Evolutionary conservation across 192 early-diverging fungal genomes (phyloP), one percentile per base, ranked within the genome.

Genomic region (Dissophora ornata): DNA sequence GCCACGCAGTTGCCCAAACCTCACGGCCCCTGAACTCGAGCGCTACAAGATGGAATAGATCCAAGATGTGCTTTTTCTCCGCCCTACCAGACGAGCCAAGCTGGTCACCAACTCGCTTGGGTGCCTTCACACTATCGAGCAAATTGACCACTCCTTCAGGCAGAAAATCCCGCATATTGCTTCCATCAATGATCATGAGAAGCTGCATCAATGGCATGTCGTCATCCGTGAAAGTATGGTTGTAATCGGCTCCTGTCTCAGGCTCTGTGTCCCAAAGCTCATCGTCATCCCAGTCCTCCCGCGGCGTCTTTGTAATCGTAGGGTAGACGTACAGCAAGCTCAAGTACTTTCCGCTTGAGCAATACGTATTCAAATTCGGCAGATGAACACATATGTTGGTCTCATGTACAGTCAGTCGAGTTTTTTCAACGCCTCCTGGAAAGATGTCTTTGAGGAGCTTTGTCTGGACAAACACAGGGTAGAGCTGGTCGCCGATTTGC

Each of bases 341-440:
- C 33, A 73, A 56, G 41, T 73, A 65, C 70, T 73, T 73, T 54
- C 70, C 56, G 21, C 70, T 33, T 65, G 62, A 56, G 49, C 67
- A 61, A 57, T 61, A 61, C 25, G 42, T n/a, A 50, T 57, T 25
- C 50, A 69, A 25, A 50, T 69, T 65, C 44, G 70, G 62, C 38
- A 64, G 55, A 73, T 64, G 29, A 51, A 19, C 42, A 38, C 65
- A 59, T 61, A 65, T 8, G 5, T n/a, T 64, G 11, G 18, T 74
- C 62, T 74, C 62, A 74, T 74, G 62, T 51, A 74, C 52, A 44
- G 70, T 60, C 42, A 74, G 49, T 42, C 49, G 70, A 22, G 70
- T 48, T 19, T 74, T 41, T 56, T 65, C 56, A 47, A 74, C 62
- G 1, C 30, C 24, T 74, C 55, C 48, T 74, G 56, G 70, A 58